Conservation (phyloP, 805 yeast genomes). For the Suhomyces sp. region DNA sequence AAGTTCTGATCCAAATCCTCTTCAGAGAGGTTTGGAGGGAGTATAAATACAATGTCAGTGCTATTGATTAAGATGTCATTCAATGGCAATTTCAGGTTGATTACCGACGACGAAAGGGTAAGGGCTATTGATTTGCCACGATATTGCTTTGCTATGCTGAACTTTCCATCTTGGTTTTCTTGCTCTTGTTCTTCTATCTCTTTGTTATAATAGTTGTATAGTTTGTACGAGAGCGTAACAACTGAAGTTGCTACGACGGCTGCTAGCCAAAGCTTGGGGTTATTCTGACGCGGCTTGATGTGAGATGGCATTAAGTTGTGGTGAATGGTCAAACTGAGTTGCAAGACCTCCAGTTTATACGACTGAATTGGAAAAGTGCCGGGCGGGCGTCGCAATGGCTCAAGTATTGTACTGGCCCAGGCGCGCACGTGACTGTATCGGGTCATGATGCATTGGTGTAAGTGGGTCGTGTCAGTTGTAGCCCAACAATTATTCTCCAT, state of each 20-base stretch:
- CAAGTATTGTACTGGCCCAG: background rate
- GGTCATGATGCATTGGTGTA: background rate
- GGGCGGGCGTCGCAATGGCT: background rate
- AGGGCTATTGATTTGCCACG: conserved; percentile 36
- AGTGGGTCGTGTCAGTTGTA: background rate
- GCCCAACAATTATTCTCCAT: background rate
- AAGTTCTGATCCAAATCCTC: conserved; percentile 29
- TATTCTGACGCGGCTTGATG: conserved; percentile 6
- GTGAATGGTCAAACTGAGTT: background rate
- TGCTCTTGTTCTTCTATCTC: conserved; percentile 1
- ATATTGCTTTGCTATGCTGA: conserved; percentile 15
- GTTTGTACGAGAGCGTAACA: conserved; percentile 30
- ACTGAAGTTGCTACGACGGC: conserved; percentile 37
- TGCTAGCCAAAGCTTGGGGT: conserved; percentile 28
- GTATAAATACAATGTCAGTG: conserved; percentile 41
- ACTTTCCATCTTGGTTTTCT: conserved; percentile 1
- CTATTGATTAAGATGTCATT: conserved; percentile 35
- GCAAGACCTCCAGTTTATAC: background rate
- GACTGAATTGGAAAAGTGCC: background rate
- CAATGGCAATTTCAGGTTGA: conserved; percentile 35
- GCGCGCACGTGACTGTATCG: background rate
- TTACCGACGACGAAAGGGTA: conserved; percentile 41
- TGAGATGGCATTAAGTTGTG: conserved; percentile 1
- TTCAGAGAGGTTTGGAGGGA: conserved; percentile 41
- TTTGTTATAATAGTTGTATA: conserved; percentile 21